These are phyloP conservation scores for Pseudopyricularia cyperi DNA, from an alignment of 2,329 filamentous ascomycete species.

Conservation along the genomic window DNA sequence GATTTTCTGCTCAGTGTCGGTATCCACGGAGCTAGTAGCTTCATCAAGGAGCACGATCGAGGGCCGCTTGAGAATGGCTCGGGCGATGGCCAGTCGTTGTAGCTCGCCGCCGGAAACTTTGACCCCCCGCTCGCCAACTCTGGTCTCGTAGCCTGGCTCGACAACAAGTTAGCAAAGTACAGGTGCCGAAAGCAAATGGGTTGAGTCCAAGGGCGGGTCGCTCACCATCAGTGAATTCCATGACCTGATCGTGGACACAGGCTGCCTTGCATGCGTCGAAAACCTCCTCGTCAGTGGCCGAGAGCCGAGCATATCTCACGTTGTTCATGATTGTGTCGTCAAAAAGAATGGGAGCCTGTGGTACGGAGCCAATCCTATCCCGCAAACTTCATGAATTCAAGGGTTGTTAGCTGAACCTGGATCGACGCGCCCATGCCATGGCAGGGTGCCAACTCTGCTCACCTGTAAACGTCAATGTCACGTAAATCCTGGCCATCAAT, in stretches of 20 bases:
- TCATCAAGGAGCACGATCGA: slow-evolving; percentile 69
- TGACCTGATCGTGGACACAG: slow-evolving; percentile 45
- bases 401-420: background rate
- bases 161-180: too few species aligned
- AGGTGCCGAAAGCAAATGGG: background rate
- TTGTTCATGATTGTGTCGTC: slow-evolving; percentile 48
- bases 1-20: slow-evolving; percentile 54
- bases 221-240: slow-evolving; percentile 35
- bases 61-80: slow-evolving; percentile 60
- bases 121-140: slow-evolving; percentile 37
- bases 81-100: slow-evolving; percentile 54
- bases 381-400: background rate
- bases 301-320: slow-evolving; percentile 40
- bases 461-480: slow-evolving; percentile 37
- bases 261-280: slow-evolving; percentile 40
- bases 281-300: slow-evolving; percentile 41
- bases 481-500: slow-evolving; percentile 46
- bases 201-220: background rate
- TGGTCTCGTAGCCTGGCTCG: slow-evolving; percentile 29
- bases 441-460: slow-evolving; percentile 4
- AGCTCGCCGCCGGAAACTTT: slow-evolving; percentile 55
- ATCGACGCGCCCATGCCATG: background rate
- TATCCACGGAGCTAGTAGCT: slow-evolving; percentile 65
- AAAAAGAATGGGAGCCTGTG: slow-evolving; percentile 42
- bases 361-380: slow-evolving; percentile 34